A percentile compares a stretch with the other conserved stretches of the same genome.
phyloP scores from a whole-genome alignment of 2,329 filamentous ascomycete genomes.

The Pyricularia grisea region DNA sequence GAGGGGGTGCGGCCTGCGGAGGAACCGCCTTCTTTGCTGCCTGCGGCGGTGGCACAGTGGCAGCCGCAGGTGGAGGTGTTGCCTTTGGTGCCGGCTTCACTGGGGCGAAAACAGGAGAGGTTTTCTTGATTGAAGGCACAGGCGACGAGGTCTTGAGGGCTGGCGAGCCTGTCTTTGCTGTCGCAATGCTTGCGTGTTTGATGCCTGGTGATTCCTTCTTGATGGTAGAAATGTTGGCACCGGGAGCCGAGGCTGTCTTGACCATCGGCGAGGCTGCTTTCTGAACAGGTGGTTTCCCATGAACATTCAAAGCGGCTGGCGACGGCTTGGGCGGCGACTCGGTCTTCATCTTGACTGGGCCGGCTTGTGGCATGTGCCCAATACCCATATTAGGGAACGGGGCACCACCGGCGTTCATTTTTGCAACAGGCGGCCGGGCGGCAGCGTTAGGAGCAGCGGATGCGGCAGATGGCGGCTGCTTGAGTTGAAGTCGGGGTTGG shows the following conservation, averaged over 20 bases:
- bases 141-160: constrained; percentile 7
- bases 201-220: constrained; percentile 7
- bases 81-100: constrained; percentile 9
- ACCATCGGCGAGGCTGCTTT: constrained; percentile 6
- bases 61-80: constrained; percentile 10
- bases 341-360: constrained; percentile 14
- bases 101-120: constrained; percentile 15
- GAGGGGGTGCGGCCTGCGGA: constrained; percentile 7
- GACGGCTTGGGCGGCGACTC: constrained; percentile 15
- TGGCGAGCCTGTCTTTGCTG: constrained; percentile 3
- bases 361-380: constrained; percentile 22
- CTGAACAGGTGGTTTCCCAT: constrained; percentile 7
- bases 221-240: not conserved
- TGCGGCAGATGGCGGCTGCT: not conserved
- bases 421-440: not conserved
- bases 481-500: constrained; percentile 2
- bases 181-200: not conserved
- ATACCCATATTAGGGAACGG: constrained; percentile 49
- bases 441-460: not conserved
- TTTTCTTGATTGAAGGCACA: constrained; percentile 9
- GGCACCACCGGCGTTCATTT: constrained; percentile 23
- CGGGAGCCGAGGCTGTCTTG: constrained; percentile 2
- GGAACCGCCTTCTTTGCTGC: constrained; percentile 12
- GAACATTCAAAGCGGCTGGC: constrained; percentile 10
- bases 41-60: constrained; percentile 7